A percentile compares a stretch with the other conserved stretches of the same genome.
Evolutionary conservation across 352 stramenopile genomes (phyloP).

Genomic region (Peronospora tabacina): DNA sequence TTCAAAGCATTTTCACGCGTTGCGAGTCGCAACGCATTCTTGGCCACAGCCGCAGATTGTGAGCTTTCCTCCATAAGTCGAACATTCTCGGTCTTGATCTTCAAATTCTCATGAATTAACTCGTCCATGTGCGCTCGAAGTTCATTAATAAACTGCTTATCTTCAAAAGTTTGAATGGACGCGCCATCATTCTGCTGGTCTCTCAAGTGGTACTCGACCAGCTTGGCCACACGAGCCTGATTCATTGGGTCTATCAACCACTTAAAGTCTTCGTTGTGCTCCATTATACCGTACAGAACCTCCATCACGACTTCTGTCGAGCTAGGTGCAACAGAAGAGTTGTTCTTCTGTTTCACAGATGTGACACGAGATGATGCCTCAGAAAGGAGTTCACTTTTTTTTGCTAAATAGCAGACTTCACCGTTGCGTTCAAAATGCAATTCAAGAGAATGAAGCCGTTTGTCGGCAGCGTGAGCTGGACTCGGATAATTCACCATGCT

Average conservation of each 20-base stretch:
- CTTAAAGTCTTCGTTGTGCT: conserved; percentile 50
- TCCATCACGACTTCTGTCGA: conserved; percentile 53
- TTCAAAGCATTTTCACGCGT: conserved; percentile 32
- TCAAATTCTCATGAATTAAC: conserved; percentile 50
- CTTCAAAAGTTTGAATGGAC: conserved; percentile 21
- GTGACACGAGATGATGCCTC: conserved; percentile 12
- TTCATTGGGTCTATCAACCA: conserved; percentile 45
- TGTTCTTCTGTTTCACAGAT: conserved; percentile 5
- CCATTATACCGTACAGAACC: conserved; percentile 51
- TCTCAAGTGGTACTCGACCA: conserved; percentile 43
- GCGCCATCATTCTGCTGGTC: conserved; percentile 21
- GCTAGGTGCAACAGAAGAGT: conserved; percentile 8
- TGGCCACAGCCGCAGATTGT: conserved; percentile 20
- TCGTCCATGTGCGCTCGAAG: conserved; percentile 51
- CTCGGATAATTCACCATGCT: conserved; percentile 9
- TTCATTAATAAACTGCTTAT: conserved; percentile 31
- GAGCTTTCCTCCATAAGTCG: conserved; percentile 16
- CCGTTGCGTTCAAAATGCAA: conserved; percentile 14
- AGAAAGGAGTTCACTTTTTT: conserved; percentile 20
- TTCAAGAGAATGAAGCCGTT: conserved; percentile 16
- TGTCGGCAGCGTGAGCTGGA: background rate
- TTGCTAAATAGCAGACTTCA: conserved; percentile 26
- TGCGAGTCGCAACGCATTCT: conserved; percentile 25
- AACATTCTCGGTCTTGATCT: conserved; percentile 58
- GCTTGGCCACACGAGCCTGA: conserved; percentile 40